Conservation (phyloP, 2,329 filamentous ascomycete genomes). For the Tolypocladium endophyticum region DNA sequence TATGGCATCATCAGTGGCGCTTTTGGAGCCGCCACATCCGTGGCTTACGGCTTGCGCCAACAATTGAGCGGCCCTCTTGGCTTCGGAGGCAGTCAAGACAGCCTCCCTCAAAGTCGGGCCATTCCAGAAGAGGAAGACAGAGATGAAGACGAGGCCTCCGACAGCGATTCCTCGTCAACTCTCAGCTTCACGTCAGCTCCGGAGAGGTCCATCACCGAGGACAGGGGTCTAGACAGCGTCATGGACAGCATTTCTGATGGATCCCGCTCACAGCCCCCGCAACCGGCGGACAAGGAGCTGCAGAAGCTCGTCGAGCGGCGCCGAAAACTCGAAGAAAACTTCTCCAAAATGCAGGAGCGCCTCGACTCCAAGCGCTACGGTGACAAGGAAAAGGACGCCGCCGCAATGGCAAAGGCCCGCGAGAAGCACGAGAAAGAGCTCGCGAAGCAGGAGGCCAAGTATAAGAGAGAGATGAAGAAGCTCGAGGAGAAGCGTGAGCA, state of each 20-base stretch:
- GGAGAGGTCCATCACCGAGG: constrained; percentile 21
- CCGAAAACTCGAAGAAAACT: constrained; percentile 51
- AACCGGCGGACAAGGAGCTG: constrained; percentile 48
- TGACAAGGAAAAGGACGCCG: constrained; percentile 37
- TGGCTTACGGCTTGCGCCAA: constrained; percentile 22
- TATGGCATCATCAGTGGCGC: constrained; percentile 46
- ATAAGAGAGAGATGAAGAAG: constrained; percentile 52
- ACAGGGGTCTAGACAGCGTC: constrained; percentile 13
- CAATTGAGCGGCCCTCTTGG: constrained; percentile 17
- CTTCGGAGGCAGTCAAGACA: constrained; percentile 14
- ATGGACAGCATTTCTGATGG: constrained; percentile 26
- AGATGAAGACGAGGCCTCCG: constrained; percentile 15
- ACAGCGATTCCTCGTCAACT: constrained; percentile 35
- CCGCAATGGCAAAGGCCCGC: constrained; percentile 43
- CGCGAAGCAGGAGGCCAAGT: constrained; percentile 57
- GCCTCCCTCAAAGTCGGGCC: constrained; percentile 10
- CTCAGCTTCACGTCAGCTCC: constrained; percentile 39
- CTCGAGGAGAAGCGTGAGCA: constrained; percentile 52
- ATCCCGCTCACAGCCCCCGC: constrained; percentile 18
- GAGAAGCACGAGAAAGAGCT: constrained; percentile 55
- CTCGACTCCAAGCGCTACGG: constrained; percentile 33
- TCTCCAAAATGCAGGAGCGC: constrained; percentile 43
- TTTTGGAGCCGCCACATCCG: constrained; percentile 38
- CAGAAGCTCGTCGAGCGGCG: constrained; percentile 51
- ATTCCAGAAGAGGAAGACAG: constrained; percentile 15